Evolutionary conservation across 2,329 filamentous ascomycete species (phyloP).

Genomic region (Cercospora brassicicola): DNA sequence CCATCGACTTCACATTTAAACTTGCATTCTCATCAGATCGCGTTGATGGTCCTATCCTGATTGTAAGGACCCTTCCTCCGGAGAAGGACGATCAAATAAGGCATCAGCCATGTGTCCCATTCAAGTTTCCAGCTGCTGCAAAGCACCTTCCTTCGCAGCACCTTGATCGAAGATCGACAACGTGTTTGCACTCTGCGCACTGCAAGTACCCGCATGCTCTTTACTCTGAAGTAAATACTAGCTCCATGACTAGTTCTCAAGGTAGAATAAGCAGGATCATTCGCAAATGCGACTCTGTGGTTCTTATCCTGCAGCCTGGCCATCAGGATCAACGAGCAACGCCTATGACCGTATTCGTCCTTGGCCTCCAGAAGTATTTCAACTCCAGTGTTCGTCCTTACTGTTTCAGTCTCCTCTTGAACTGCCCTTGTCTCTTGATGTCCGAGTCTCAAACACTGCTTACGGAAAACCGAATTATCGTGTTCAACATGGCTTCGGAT

Average conservation of each 20-base stretch:
- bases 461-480: neutral
- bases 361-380: neutral
- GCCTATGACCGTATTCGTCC: neutral
- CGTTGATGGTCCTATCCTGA: too few relatives aligned
- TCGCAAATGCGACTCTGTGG: neutral
- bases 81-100: too few relatives aligned
- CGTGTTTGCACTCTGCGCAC: neutral
- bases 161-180: neutral
- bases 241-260: neutral
- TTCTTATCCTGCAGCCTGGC: neutral
- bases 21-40: neutral
- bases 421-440: neutral
- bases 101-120: neutral
- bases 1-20: neutral
- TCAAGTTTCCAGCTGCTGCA: neutral
- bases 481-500: constrained; percentile 1
- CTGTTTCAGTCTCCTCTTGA: neutral
- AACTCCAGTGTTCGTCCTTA: neutral
- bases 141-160: neutral
- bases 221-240: neutral
- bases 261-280: neutral
- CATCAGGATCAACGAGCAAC: neutral
- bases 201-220: neutral
- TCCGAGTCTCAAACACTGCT: neutral
- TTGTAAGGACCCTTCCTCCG: too few relatives aligned